Base-by-base conservation (phyloP, 1,139 yeast genomes). In the Protomyces pachydermus region DNA sequence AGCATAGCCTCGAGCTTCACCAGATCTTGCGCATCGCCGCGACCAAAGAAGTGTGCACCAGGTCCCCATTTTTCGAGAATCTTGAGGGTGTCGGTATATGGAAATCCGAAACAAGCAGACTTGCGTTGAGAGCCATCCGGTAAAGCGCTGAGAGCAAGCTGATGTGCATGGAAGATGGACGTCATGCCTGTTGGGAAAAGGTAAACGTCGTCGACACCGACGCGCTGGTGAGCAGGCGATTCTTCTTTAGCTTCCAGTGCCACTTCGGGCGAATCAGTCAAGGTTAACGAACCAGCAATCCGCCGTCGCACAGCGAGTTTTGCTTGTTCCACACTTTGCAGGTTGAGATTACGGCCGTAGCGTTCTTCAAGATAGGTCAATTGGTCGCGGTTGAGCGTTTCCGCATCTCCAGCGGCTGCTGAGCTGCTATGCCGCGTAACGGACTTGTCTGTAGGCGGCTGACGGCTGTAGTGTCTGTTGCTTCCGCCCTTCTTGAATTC, bases 131-230 rank as follows among this genome's bases (percentile, higher is more conserved):
- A 12, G 69, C 54, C 68, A 56, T 61, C 56, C 66, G 67, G 69
- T n/a, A 66, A 38, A 0, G 74, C 71, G 16, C 78, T 75, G 68
- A 90, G 75, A 28, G 86, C 73, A 1, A 88, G 81, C 68, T 87
- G 82, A 72, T 91, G 97, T 0, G 97, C 89, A 65, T 83, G 82
- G 77, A 87, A 93, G 54, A 93, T 88, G 0, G 96, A 80, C 1
- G 97, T 87, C 98, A 93, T 93, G 16, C 98, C 98, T 1, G 91
- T 80, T 12, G 97, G 95, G 71, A 81, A 91, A 65, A 95, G 78
- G 72, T 83, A 91, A 0, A 93, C 95, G 72, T 91, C 96, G 60
- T 82, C 81, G 84, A 51, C 79, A 71, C 58, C 82, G 72, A 4
- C 71, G 68, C 12, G 61, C 66, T 16, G 80, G 79, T 66, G 79